These are phyloP conservation scores for Panaeolus cyanescens DNA, from an alignment of 768 basidiomycete genomes.

Conservation along the genomic window DNA sequence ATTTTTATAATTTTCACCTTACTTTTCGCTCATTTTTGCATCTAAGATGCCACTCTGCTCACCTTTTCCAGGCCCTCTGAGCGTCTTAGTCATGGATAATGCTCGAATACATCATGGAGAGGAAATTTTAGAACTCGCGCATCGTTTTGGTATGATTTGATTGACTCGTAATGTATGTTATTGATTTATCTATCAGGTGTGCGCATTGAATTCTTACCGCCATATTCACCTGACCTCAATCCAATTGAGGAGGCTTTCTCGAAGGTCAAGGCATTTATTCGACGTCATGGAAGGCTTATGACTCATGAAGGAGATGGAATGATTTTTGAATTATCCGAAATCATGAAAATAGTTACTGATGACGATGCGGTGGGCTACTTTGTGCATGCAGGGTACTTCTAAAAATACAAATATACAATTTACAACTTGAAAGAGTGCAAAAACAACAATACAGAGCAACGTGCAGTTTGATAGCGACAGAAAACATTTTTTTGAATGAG, in stretches of 20 bases:
- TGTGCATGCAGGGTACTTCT: no score
- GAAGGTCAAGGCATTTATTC: no score
- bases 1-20: not conserved
- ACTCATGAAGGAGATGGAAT: not conserved
- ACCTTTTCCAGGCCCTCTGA: constrained; percentile 2
- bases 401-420: no score
- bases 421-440: no score
- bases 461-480: no score
- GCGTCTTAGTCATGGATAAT: not conserved
- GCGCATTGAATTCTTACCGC: constrained; percentile 31
- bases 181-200: no score
- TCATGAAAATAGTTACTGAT: no score
- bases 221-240: constrained; percentile 41
- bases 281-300: no score
- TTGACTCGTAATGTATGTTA: no score
- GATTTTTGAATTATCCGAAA: not conserved
- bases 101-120: constrained; percentile 1
- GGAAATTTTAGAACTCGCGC: constrained; percentile 1
- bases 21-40: not conserved
- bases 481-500: no score
- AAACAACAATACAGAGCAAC: no score
- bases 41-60: constrained; percentile 5
- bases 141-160: constrained; percentile 17
- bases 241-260: constrained; percentile 43
- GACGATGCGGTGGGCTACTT: no score